Evolutionary conservation across 1,284 basidiomycete genomes (phyloP).

Genomic region (Anthracocystis setariae): DNA sequence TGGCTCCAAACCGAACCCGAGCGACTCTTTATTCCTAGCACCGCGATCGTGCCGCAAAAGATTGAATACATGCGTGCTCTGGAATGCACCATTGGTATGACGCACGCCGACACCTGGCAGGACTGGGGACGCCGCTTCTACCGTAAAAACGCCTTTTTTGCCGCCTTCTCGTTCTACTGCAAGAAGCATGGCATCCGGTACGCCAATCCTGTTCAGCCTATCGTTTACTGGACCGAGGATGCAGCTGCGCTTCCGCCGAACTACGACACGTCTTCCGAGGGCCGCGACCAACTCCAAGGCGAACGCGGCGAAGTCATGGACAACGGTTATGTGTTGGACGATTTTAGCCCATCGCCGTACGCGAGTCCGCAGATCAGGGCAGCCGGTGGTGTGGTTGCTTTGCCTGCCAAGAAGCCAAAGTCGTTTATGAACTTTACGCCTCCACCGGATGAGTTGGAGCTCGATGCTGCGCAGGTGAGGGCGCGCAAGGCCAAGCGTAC

Average conservation of each 20-base stretch:
- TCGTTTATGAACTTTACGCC: constrained; percentile 61
- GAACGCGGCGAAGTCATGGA: constrained; percentile 24
- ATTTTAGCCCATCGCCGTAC: constrained; percentile 47
- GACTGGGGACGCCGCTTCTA: constrained; percentile 64
- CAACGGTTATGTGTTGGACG: constrained; percentile 49
- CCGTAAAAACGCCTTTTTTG: constrained; percentile 61
- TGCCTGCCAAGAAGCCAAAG: constrained; percentile 53
- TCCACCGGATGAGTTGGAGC: constrained; percentile 56
- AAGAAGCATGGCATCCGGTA: constrained; percentile 65
- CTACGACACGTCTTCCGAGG: constrained; percentile 30
- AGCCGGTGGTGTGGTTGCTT: constrained; percentile 28
- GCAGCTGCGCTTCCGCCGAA: constrained; percentile 48
- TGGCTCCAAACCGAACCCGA: constrained; percentile 66
- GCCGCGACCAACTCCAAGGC: constrained; percentile 9
- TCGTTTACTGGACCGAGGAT: constrained; percentile 60
- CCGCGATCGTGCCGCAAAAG: constrained; percentile 58
- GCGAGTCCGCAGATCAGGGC: constrained; percentile 36
- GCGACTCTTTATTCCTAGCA: constrained; percentile 61
- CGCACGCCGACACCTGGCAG: constrained; percentile 64
- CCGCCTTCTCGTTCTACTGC: constrained; percentile 62
- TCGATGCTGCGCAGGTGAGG: constrained; percentile 29
- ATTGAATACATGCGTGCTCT: constrained; percentile 62
- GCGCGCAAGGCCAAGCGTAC: constrained; percentile 38
- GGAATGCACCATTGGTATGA: constrained; percentile 64
- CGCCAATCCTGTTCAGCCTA: constrained; percentile 54